Base-by-base conservation (phyloP, 192 early-diverging fungal genomes). In the Gryganskiella cystojenkinii region DNA sequence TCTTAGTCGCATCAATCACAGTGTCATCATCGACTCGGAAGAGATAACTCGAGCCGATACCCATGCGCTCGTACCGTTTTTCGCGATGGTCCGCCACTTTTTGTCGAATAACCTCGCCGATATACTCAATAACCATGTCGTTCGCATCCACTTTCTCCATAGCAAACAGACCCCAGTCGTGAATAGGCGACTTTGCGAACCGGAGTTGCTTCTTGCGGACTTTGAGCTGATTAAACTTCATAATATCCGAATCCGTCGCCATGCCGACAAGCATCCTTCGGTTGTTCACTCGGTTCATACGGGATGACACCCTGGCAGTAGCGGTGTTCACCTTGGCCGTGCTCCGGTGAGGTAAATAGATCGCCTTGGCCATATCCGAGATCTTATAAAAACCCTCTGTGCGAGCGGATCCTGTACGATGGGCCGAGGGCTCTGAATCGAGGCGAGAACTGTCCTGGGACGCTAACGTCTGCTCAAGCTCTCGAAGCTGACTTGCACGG, bases 51-150 rank as follows among this genome's bases (percentile, higher is more conserved):
- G 90, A 88, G 19, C 96, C 96, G 27, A 99, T 96, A 6, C 98
- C 98, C 80, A 88, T 87, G n/a, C 88, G 87, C 82, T 96, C 95
- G 79, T 99, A 99, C 53, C 87, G 84, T 72, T 94, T 92, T 82
- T 99, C 98, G 27, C 97, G 91, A 72, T 92, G 85, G 71, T 99
- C 98, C 3, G 96, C 97, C 63, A 99, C 92, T 71, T 94, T 91
- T 70, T 95, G 90, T 37, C 98, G 90, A 79, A 99, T 94, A 45
- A 94, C 87, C 84, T 99, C 98, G 44, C 98, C 98, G 64, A 98
- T 94, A 72, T 99, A 99, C 84, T 99, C 97, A 49, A 98, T 98
- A 42, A 99, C 96, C 87, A 99, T 93, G 61, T 99, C 98, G 67
- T 90, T 88, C 37, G 90, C 90, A 68, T 93, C 92, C 61, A 99